Evolutionary conservation across 2,329 filamentous ascomycete genomes (phyloP).

Genomic region (Aspergillus persii): DNA sequence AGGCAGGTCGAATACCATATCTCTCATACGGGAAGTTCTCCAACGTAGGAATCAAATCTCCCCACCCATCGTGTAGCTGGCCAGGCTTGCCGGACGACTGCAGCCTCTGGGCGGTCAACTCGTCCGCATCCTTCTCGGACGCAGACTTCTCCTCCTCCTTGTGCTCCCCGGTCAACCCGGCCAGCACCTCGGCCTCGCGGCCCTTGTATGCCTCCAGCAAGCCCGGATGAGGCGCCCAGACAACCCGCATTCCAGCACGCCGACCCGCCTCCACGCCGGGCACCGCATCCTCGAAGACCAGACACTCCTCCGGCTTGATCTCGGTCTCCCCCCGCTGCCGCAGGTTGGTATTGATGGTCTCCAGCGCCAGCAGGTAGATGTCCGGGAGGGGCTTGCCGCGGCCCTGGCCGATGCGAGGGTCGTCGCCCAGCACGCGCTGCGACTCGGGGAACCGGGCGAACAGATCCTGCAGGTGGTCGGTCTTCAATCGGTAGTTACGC

Average conservation of each 20-base stretch:
- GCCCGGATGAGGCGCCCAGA: conserved; percentile 86
- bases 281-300: conserved; percentile 95
- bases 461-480: conserved; percentile 51
- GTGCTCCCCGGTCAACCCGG: conserved; percentile 73
- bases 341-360: conserved; percentile 77
- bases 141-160: conserved; percentile 51
- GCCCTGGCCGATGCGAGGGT: conserved; percentile 70
- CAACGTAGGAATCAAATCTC: conserved; percentile 51
- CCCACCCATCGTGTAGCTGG: conserved; percentile 61
- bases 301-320: conserved; percentile 78
- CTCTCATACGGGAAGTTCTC: conserved; percentile 59
- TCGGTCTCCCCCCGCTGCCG: conserved; percentile 54
- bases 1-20: conserved; percentile 54
- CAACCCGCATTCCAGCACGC: conserved; percentile 88
- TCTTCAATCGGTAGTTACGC: conserved; percentile 76
- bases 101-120: conserved; percentile 35
- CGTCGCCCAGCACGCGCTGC: conserved; percentile 82
- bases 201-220: conserved; percentile 73
- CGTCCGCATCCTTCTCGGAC: conserved; percentile 40
- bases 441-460: conserved; percentile 62
- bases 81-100: conserved; percentile 51
- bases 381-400: conserved; percentile 93
- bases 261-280: conserved; percentile 88
- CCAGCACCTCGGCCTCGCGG: conserved; percentile 76
- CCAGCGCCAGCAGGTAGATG: conserved; percentile 84